phyloP scores from a whole-genome alignment of 208 protist species.

The Trypanosoma congolense region DNA sequence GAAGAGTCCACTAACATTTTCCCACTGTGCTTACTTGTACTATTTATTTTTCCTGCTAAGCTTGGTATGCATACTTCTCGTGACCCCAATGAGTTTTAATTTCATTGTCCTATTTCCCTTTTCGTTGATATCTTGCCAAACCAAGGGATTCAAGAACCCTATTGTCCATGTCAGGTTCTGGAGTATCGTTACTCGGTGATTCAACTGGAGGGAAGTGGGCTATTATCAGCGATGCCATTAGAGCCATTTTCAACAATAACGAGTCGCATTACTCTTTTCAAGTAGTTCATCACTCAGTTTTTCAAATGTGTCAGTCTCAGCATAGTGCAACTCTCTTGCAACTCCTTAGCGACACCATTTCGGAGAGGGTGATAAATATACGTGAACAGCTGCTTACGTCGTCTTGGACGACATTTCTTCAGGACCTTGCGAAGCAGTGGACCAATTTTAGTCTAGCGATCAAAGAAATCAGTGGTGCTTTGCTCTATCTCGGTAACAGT shows the following conservation, averaged over 20 bases:
- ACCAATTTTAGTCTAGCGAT: conserved; percentile 44
- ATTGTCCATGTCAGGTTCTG: background rate
- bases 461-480: conserved; percentile 37
- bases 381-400: conserved; percentile 24
- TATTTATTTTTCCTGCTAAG: background rate
- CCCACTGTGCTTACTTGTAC: too few species aligned
- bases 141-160: background rate
- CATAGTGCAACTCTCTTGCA: conserved; percentile 36
- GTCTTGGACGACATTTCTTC: conserved; percentile 22
- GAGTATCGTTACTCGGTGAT: background rate
- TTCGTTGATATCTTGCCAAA: conserved; percentile 7
- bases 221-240: conserved; percentile 50
- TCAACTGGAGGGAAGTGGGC: conserved; percentile 49
- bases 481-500: conserved; percentile 68
- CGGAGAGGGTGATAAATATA: conserved; percentile 25
- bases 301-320: conserved; percentile 58
- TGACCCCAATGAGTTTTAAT: too few species aligned
- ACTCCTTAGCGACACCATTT: conserved; percentile 35
- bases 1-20: too few species aligned
- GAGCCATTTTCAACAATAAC: conserved; percentile 42
- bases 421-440: conserved; percentile 41
- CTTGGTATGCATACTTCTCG: too few species aligned
- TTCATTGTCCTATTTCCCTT: conserved; percentile 7
- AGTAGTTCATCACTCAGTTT: conserved; percentile 67
- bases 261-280: conserved; percentile 65